Conservation (phyloP, 371 early-diverging fungal species). For the Spraguea lophii region DNA sequence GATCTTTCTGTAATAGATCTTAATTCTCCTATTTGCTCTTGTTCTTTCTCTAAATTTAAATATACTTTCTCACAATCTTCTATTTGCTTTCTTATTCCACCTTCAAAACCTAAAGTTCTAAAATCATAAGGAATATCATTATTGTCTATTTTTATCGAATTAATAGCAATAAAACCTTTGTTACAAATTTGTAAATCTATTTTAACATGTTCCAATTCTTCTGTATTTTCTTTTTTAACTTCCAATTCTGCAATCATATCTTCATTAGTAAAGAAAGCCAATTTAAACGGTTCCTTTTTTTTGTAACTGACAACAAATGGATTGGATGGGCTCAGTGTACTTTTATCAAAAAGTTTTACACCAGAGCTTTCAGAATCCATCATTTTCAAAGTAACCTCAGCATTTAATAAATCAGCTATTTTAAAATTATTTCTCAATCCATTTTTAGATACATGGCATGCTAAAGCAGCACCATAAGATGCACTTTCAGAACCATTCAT, state of each 20-base stretch:
- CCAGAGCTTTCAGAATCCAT: neutral
- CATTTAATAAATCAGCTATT: too few species aligned
- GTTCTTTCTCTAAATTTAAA: constrained; percentile 5
- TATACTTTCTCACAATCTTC: constrained; percentile 9
- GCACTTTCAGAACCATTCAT: constrained; percentile 18
- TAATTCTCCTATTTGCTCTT: constrained; percentile 13
- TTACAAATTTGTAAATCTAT: too few species aligned
- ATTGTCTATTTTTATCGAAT: neutral
- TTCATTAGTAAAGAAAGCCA: constrained; percentile 24
- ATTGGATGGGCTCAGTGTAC: neutral
- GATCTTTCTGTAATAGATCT: constrained; percentile 20
- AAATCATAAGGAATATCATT: neutral
- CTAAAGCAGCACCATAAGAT: constrained; percentile 25
- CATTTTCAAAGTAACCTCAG: too few species aligned
- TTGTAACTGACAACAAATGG: constrained; percentile 11
- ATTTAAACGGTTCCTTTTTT: constrained; percentile 7
- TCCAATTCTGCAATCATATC: constrained; percentile 9
- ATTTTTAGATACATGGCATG: neutral
- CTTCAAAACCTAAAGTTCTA: neutral
- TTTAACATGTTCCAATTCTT: neutral
- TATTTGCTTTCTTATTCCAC: neutral
- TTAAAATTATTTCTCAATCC: too few species aligned
- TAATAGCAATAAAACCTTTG: neutral
- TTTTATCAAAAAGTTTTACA: constrained; percentile 18
- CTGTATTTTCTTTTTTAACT: neutral